A percentile compares a stretch with the other conserved stretches of the same genome.
Evolutionary conservation across 306 rosid species (phyloP).

Genomic region (apple (Malus domestica)): DNA sequence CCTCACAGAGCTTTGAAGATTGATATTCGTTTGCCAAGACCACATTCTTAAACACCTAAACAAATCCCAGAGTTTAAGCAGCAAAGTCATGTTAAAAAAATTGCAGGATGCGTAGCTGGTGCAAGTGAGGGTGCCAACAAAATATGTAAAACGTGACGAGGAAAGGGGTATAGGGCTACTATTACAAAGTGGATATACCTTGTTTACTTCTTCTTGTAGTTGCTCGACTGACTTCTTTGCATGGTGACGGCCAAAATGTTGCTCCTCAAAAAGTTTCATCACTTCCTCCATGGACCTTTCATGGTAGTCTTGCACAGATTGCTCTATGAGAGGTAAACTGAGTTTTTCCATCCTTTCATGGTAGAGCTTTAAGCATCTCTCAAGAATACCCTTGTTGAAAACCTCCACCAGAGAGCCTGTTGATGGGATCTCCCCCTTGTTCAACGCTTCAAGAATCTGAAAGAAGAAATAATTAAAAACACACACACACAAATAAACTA

Average conservation of each 20-base stretch:
- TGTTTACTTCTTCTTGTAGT: conserved; percentile 72
- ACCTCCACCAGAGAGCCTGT: conserved; percentile 95
- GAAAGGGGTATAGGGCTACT: not conserved
- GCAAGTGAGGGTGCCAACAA: not conserved
- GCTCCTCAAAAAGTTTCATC: conserved; percentile 62
- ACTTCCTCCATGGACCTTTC: conserved; percentile 41
- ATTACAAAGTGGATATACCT: conserved; percentile 35
- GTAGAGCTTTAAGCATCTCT: conserved; percentile 73
- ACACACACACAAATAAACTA: conserved; percentile 1
- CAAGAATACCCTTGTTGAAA: conserved; percentile 89
- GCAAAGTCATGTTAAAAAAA: not conserved
- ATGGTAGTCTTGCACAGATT: conserved; percentile 54
- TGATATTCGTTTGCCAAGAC: conserved; percentile 58
- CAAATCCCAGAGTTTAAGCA: conserved; percentile 9
- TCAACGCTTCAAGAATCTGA: conserved; percentile 94
- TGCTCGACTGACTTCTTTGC: conserved; percentile 74
- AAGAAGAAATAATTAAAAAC: conserved; percentile 11
- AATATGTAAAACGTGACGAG: not conserved
- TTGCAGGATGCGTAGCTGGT: not conserved
- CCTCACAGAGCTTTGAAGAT: conserved; percentile 90
- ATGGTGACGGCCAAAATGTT: conserved; percentile 88
- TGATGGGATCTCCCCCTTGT: conserved; percentile 98
- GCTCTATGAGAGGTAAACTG: conserved; percentile 57
- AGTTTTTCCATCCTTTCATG: conserved; percentile 46
- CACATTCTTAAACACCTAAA: conserved; percentile 54